Percentiles rank a stretch among this genome's conserved stretches.
These are phyloP conservation scores for Aeschynomene evenia DNA, from an alignment of 306 rosid species.

Conservation along the genomic window DNA sequence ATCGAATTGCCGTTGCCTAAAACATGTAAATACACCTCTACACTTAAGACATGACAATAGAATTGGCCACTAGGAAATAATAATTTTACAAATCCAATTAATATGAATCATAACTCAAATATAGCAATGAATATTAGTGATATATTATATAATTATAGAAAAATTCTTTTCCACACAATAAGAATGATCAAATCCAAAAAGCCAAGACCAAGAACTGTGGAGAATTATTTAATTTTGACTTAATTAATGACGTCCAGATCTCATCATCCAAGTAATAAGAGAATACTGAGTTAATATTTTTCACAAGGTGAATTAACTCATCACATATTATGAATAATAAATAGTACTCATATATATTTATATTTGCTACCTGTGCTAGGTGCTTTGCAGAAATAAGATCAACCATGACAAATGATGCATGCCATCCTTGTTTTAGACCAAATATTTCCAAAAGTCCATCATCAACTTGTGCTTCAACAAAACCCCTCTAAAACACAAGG, in stretches of 20 bases:
- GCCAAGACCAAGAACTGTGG: neutral
- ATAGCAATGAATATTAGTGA: neutral
- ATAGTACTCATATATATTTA: neutral
- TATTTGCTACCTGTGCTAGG: conserved; percentile 77
- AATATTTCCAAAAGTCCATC: conserved; percentile 96
- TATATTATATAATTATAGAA: no score
- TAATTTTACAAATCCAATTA: neutral
- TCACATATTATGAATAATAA: neutral
- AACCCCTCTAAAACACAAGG: conserved; percentile 62
- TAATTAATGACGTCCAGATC: neutral
- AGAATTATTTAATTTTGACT: neutral
- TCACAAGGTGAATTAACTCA: neutral
- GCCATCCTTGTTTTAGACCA: conserved; percentile 99
- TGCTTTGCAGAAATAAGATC: conserved; percentile 91
- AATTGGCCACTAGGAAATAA: neutral
- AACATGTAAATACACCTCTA: neutral
- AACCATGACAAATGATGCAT: conserved; percentile 97
- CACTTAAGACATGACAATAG: neutral
- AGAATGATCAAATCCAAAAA: neutral
- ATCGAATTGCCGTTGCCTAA: conserved; percentile 83
- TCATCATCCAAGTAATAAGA: neutral
- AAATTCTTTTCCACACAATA: neutral
- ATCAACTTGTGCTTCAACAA: conserved; percentile 89
- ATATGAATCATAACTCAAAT: neutral
- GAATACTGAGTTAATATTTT: neutral